Evolutionary conservation across 2,329 filamentous ascomycete genomes (phyloP).

Genomic region (Claviceps maximensis): DNA sequence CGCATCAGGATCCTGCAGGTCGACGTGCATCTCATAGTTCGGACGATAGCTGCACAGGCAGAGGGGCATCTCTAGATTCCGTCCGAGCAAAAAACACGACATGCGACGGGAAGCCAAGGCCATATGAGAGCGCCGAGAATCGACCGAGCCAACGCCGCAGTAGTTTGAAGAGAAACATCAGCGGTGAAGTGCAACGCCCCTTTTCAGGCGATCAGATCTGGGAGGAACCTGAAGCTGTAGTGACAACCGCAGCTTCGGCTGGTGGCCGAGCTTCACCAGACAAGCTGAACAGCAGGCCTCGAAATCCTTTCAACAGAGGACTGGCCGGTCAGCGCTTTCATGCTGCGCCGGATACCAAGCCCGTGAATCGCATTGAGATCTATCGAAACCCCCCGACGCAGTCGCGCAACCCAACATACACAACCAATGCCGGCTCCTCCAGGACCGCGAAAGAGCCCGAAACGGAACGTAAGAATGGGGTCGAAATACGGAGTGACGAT

Average conservation of each 20-base stretch:
- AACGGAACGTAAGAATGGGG: conserved; percentile 56
- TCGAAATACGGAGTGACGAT: conserved; percentile 76
- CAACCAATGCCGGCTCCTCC: conserved; percentile 41
- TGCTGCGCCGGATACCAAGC: conserved; percentile 19
- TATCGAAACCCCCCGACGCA: conserved; percentile 74
- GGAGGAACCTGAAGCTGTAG: conserved; percentile 58
- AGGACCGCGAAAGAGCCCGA: conserved; percentile 24
- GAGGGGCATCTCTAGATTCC: conserved; percentile 16
- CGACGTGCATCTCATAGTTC: conserved; percentile 41
- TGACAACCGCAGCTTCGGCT: conserved; percentile 4
- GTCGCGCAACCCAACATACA: conserved; percentile 71
- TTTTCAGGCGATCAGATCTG: conserved; percentile 75
- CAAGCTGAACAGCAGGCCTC: conserved; percentile 21
- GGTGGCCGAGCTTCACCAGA: conserved; percentile 20
- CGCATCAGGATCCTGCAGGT: conserved; percentile 27
- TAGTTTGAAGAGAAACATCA: conserved; percentile 56
- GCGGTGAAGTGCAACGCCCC: conserved; percentile 50
- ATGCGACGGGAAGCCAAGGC: conserved; percentile 19
- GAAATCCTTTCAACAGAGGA: conserved; percentile 18
- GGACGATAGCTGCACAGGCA: conserved; percentile 29
- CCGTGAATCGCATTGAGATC: conserved; percentile 52
- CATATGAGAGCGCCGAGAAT: conserved; percentile 27
- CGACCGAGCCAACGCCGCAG: conserved; percentile 42
- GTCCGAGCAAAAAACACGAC: conserved; percentile 8
- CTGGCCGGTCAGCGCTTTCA: conserved; percentile 28